Evolutionary conservation across 768 basidiomycete genomes (phyloP), one percentile per base, ranked within the genome.

Genomic region (Amanita phalloides): DNA sequence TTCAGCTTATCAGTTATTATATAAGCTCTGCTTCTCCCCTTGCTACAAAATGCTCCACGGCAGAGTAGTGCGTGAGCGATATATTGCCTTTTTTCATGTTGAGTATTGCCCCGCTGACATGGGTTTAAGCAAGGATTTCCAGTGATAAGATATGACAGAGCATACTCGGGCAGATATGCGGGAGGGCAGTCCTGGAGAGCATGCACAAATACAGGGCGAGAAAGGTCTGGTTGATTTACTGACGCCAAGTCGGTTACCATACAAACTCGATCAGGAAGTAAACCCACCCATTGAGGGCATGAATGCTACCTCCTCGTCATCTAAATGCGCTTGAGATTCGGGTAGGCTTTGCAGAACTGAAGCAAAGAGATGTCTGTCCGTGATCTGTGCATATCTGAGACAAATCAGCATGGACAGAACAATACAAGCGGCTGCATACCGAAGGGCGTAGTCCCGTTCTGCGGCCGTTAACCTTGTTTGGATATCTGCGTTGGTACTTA

Each of bases 301-400:
- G 60, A 86, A 84, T 17, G 51, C 44, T 8, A 79, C 69, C 3
- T 78, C 71, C 5, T 77, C 74, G 59, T 94, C 90, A 52, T 92
- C 88, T 50, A 95, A 69, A 46, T 82, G 78, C 20, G 81, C 75
- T 58, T 95, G 84, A 46, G 78, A 73, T 42, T 79, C 80, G 0
- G 94, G 94, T 28, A 97, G 68, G 55, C 83, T 78, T 59, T 91
- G 86, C 25, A 97, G 71, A 4, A 95, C 90, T 1, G 87, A 81
- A n/a, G 76, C 67, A 51, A 77, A 76, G 57, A 89, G 86, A 63
- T 95, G 90, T 23, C 80, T 73, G 57, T 90, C 90, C 0, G 84
- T 75, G 1, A 93, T 68, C 39, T 76, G 73, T 3, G 89, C 83
- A 60, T 90, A 89, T 53, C 92, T 92, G 14, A 10, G 6, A 8